phyloP scores from a whole-genome alignment of 129 eudicot genomes.

The Pulicaria dysenterica region DNA sequence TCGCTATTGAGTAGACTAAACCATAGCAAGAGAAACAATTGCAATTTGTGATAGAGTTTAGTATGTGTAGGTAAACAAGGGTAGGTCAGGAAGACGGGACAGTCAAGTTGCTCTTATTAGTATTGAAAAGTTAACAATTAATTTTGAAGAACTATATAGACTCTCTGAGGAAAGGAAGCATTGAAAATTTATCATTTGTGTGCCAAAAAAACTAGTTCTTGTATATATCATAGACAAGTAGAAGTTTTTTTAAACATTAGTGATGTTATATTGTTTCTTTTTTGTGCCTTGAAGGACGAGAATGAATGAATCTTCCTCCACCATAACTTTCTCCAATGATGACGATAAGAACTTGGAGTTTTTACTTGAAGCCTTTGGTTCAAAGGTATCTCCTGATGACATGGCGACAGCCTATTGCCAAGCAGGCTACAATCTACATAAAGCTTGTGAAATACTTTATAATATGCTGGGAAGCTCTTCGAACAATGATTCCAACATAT shows the following conservation, averaged over 20 bases:
- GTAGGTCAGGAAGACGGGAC: background rate
- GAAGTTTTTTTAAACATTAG: background rate
- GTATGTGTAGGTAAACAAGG: background rate
- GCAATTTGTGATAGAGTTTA: background rate
- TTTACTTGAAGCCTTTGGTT: slow-evolving; percentile 66
- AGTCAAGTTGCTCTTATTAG: slow-evolving; percentile 6
- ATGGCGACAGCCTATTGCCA: slow-evolving; percentile 69
- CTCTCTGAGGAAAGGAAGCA: background rate
- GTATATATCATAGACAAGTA: background rate
- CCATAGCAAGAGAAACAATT: background rate
- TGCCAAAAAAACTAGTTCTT: background rate
- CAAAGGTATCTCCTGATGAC: slow-evolving; percentile 57
- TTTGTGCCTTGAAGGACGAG: slow-evolving; percentile 47
- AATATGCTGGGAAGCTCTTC: slow-evolving; percentile 44
- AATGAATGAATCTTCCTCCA: slow-evolving; percentile 40
- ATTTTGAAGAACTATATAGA: background rate
- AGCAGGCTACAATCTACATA: slow-evolving; percentile 46
- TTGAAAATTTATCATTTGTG: background rate
- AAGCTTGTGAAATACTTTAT: slow-evolving; percentile 60
- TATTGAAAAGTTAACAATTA: background rate
- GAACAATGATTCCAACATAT: slow-evolving; percentile 23
- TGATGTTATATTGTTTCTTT: slow-evolving; percentile 24
- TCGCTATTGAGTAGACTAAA: background rate
- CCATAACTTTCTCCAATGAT: slow-evolving; percentile 34
- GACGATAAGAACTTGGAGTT: slow-evolving; percentile 54